These are phyloP conservation scores for Moricandia arvensis DNA, from an alignment of 345 rosid genomes.

Conservation along the genomic window DNA sequence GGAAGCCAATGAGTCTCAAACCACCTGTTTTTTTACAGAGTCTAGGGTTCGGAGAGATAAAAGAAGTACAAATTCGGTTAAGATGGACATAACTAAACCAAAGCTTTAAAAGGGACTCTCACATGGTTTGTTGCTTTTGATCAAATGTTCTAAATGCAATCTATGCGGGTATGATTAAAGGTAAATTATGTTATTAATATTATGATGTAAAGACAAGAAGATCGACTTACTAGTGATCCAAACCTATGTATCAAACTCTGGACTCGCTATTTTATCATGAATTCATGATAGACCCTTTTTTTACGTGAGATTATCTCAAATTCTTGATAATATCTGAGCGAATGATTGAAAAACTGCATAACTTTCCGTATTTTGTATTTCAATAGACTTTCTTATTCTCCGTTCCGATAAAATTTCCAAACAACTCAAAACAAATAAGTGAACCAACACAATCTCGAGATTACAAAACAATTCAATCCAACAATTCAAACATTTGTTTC, in stretches of 20 bases:
- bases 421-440: background rate
- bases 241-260: background rate
- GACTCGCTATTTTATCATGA: background rate
- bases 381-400: background rate
- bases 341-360: background rate
- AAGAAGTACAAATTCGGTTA: background rate
- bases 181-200: background rate
- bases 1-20: background rate
- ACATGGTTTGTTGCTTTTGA: background rate
- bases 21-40: background rate
- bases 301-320: background rate
- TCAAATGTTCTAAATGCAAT: background rate
- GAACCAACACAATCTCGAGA: background rate
- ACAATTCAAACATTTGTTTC: slow-evolving; percentile 25
- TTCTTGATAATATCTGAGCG: background rate
- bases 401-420: background rate
- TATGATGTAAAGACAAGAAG: background rate
- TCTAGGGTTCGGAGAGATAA: background rate
- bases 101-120: background rate
- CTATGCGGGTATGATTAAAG: background rate
- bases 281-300: background rate
- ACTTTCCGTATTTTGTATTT: background rate
- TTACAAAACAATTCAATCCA: background rate
- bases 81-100: background rate
- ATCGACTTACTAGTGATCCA: background rate